Base-by-base conservation (phyloP, 495 filamentous ascomycete genomes). In the Pseudomonodictys pantanalensis region DNA sequence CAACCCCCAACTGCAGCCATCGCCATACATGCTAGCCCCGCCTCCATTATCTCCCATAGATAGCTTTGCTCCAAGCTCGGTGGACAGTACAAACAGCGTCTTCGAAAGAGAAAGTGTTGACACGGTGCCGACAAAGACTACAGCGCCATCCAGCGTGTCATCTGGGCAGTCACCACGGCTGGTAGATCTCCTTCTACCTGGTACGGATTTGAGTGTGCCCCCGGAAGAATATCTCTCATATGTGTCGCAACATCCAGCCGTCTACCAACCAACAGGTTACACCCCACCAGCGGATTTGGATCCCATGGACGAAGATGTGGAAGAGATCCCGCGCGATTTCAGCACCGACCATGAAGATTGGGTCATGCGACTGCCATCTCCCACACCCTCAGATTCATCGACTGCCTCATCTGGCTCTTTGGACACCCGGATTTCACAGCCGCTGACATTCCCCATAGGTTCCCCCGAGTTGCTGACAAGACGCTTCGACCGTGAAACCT, bases 401-500 rank as follows among this genome's bases (percentile, higher is more conserved):
- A 69, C 62, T 41, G 59, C 55, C 2, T 65, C 65, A 15, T 64
- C 67, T 9, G 64, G 67, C n/a, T 59, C 59, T 5, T n/a, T 62
- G 87, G n/a, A 18, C 7, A 26, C 3, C 25, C 22, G 25, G 26
- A 32, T 58, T 32, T 49, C 46, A 22, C 41, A 60, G 30, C 49
- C 23, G 12, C 83, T 81, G 9, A 68, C 65, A 28, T 70, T 80
- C 53, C 55, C 72, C 55, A 57, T 73, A 44, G 77, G 73, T 28
- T 83, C 78, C 48, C 77, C 79, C n/a, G 87, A 90, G 56, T 83
- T 86, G 79, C 68, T 90, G 15, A 78, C 85, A 12, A 51, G 83
- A 29, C 78, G 85, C 29, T 91, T 87, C 65, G 83, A 89, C 64
- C 77, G 78, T 29, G 71, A 86, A 24, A 91, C 87, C 0, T 90